Base-by-base conservation (phyloP, 306 rosid species). In the Trichosanthes truncata region DNA sequence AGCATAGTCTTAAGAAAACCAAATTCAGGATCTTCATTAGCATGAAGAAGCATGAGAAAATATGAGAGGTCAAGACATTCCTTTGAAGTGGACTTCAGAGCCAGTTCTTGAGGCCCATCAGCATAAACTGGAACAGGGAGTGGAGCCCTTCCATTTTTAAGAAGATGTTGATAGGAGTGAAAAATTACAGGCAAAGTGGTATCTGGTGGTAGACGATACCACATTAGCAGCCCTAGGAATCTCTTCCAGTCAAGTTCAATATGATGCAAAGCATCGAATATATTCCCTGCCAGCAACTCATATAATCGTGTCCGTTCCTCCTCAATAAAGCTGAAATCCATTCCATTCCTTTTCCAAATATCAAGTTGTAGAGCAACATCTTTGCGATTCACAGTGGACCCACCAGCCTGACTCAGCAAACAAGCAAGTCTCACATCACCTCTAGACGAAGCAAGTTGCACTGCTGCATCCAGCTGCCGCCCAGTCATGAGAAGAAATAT, bases 31-130 rank as follows among this genome's bases (percentile, higher is more conserved):
- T 84, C 88, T 83, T 88, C 90, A 62, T 79, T 85, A 52, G 97
- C 95, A 89, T 92, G 98, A 71, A 95, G 95, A 86, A 89, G 95
- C 97, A 95, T 92, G 83, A 95, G 97, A 89, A 92, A 92, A 81
- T 88, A 95, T 59, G 97, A 92, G 69, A 95, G 80, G 84, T 95
- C 98, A 88, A 82, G 88, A 81, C 82, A 93, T 77, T 88, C 85
- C 53, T 83, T 81, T 0, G 62, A 49, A 77, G 74, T 84, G 83
- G 75, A 86, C 82, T 78, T 80, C 78, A 84, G 49, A 71, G 77
- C 83, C 84, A 87, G 88, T 57, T 89, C 87, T 67, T 83, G 72
- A 18, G 88, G 85, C 85, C 86, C 97, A 83, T 92, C 97, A 77
- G 90, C 85, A 82, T 83, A 95, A 76, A 91, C 90, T 18, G 98